Conservation (phyloP, 2,329 filamentous ascomycete genomes). For the Calonectria henricotiae region DNA sequence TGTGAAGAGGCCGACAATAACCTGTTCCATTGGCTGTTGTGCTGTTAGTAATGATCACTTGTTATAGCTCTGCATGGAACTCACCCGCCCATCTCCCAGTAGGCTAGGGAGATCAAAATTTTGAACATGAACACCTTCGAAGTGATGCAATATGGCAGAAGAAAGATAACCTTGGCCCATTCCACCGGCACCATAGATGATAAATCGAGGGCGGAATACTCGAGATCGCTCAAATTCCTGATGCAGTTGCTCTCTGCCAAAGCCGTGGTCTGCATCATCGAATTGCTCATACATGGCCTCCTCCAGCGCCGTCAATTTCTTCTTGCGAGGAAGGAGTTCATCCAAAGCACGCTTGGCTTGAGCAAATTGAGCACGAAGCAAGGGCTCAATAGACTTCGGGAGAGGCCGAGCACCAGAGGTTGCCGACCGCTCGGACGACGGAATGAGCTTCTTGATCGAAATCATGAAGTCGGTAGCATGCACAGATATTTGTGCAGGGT, state of each 20-base stretch:
- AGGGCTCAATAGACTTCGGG: conserved; percentile 84
- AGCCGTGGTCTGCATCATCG: conserved; percentile 85
- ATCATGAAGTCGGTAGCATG: conserved; percentile 97
- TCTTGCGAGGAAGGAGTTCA: conserved; percentile 85
- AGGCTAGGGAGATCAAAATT: conserved; percentile 93
- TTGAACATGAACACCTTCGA: conserved; percentile 95
- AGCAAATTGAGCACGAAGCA: conserved; percentile 81
- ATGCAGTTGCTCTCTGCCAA: conserved; percentile 83
- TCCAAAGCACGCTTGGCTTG: conserved; percentile 81
- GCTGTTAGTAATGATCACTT: conserved; percentile 44
- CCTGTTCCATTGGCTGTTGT: conserved; percentile 82
- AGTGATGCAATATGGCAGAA: conserved; percentile 87
- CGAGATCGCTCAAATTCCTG: conserved; percentile 90
- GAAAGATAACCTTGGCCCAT: conserved; percentile 97
- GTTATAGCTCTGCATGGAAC: conserved; percentile 50
- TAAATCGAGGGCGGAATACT: conserved; percentile 88
- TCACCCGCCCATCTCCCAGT: conserved; percentile 84
- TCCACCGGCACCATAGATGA: conserved; percentile 86
- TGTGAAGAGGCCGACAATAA: conserved; percentile 90
- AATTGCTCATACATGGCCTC: conserved; percentile 95
- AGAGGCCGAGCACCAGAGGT: conserved; percentile 88
- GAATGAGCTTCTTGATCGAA: conserved; percentile 95
- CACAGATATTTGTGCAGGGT: conserved; percentile 87
- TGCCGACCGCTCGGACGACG: conserved; percentile 92
- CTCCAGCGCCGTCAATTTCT: conserved; percentile 90